These are phyloP conservation scores for Penicillium maclennaniae DNA, from an alignment of 495 filamentous ascomycete species.

Conservation along the genomic window DNA sequence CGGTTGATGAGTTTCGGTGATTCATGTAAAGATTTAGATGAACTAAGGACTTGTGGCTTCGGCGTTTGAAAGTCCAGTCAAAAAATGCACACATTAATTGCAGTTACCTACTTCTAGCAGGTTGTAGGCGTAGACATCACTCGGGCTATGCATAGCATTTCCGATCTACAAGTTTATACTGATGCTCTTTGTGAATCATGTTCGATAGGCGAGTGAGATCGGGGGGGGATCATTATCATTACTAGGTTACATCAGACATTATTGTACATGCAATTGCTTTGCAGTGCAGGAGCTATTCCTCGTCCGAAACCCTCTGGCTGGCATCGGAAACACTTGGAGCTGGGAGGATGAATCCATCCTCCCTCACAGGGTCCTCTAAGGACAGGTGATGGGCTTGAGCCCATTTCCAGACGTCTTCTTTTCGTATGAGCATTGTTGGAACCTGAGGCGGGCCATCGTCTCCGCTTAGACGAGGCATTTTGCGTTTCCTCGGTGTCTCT, in stretches of 20 bases:
- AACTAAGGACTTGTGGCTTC: constrained; percentile 12
- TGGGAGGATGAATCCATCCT: constrained; percentile 44
- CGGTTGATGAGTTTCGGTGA: constrained; percentile 20
- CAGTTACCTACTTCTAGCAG: background rate
- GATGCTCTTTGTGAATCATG: background rate
- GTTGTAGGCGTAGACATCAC: background rate
- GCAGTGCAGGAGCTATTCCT: constrained; percentile 1
- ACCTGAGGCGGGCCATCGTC: constrained; percentile 30
- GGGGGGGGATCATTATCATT: background rate
- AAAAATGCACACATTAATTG: constrained; percentile 31
- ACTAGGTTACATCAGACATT: background rate
- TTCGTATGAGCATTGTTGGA: constrained; percentile 37
- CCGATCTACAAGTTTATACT: background rate
- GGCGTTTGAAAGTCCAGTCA: constrained; percentile 18
- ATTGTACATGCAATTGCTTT: background rate
- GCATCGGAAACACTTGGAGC: constrained; percentile 21
- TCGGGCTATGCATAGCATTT: background rate
- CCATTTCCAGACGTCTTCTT: constrained; percentile 47
- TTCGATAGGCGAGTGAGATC: background rate
- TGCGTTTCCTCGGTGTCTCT: constrained; percentile 44
- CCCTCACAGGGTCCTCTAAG: constrained; percentile 45
- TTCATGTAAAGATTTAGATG: constrained; percentile 30
- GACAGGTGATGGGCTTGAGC: constrained; percentile 35
- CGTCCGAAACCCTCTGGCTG: constrained; percentile 6
- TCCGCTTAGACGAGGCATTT: constrained; percentile 19